Conservation (phyloP, 768 basidiomycete species). For the Tricholoma saponaceum region DNA sequence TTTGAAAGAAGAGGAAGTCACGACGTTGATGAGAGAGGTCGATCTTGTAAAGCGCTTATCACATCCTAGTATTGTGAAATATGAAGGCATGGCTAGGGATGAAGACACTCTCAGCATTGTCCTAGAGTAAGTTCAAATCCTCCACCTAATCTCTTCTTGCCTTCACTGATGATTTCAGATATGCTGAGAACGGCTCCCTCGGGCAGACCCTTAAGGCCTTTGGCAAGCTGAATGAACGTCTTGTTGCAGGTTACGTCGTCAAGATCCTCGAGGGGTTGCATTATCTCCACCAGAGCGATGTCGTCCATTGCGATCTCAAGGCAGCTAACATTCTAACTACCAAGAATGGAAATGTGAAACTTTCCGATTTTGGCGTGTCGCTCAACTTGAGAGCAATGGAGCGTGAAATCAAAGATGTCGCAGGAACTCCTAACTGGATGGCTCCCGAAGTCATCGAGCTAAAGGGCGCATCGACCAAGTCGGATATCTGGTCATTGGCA, state of each 20-base stretch:
- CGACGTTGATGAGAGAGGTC: conserved; percentile 91
- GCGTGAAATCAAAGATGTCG: conserved; percentile 77
- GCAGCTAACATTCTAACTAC: conserved; percentile 99
- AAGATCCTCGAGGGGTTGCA: conserved; percentile 95
- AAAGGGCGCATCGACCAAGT: conserved; percentile 88
- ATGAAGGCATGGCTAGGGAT: conserved; percentile 93
- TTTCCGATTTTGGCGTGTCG: conserved; percentile 97
- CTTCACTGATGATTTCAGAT: conserved; percentile 46
- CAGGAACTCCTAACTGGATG: conserved; percentile 99
- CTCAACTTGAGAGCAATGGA: conserved; percentile 92
- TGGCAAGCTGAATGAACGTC: conserved; percentile 87
- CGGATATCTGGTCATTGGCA: conserved; percentile 94
- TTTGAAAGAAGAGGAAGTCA: conserved; percentile 85
- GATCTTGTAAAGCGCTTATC: conserved; percentile 86
- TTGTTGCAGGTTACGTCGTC: conserved; percentile 90
- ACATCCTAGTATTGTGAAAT: conserved; percentile 96
- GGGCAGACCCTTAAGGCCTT: conserved; percentile 92
- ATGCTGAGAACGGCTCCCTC: conserved; percentile 94
- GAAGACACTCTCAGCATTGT: conserved; percentile 87
- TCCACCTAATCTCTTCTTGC: background rate
- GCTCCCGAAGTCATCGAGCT: conserved; percentile 97
- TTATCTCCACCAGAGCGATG: conserved; percentile 85
- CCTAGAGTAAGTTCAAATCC: conserved; percentile 68
- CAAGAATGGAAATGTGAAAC: conserved; percentile 95
- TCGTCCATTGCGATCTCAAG: conserved; percentile 97